Percentiles rank a stretch among this genome's conserved stretches.
These are phyloP conservation scores for Coniochaeta sp. DNA, from an alignment of 2,329 filamentous ascomycete genomes.

Conservation along the genomic window DNA sequence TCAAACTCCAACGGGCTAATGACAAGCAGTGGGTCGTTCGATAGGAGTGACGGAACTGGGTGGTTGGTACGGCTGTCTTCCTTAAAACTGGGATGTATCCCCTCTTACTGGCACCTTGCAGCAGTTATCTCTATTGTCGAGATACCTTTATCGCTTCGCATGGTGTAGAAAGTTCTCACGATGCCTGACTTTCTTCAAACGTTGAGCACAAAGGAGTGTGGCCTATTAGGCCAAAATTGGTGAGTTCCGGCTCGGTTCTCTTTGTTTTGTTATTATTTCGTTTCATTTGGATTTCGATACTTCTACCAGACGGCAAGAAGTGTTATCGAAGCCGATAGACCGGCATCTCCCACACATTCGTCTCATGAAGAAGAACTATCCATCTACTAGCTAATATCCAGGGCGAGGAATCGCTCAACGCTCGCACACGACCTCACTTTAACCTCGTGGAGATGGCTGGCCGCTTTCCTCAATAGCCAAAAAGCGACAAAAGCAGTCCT, in stretches of 20 bases:
- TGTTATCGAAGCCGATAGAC: background rate
- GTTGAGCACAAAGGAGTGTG: background rate
- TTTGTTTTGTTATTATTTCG: background rate
- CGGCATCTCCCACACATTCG: background rate
- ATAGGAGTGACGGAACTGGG: too few relatives aligned
- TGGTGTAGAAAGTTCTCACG: too few relatives aligned
- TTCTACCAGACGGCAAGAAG: background rate
- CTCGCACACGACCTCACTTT: conserved; percentile 57
- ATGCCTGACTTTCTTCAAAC: background rate
- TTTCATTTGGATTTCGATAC: background rate
- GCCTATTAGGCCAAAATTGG: background rate
- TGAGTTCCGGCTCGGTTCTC: background rate
- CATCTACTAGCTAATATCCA: conserved; percentile 17
- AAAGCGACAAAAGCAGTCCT: background rate
- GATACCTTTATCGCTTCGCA: too few relatives aligned
- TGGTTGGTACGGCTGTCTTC: too few relatives aligned
- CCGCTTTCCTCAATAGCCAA: conserved; percentile 8
- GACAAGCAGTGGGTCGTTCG: background rate
- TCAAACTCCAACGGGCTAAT: background rate
- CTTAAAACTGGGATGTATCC: too few relatives aligned
- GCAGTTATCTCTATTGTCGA: too few relatives aligned
- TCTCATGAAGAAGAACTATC: conserved; percentile 2
- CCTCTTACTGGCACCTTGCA: too few relatives aligned
- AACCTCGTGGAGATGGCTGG: conserved; percentile 55
- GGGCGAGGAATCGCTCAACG: conserved; percentile 49